phyloP scores from a whole-genome alignment of 163 green algal species.

The Coccomyxa subellipsoidea region DNA sequence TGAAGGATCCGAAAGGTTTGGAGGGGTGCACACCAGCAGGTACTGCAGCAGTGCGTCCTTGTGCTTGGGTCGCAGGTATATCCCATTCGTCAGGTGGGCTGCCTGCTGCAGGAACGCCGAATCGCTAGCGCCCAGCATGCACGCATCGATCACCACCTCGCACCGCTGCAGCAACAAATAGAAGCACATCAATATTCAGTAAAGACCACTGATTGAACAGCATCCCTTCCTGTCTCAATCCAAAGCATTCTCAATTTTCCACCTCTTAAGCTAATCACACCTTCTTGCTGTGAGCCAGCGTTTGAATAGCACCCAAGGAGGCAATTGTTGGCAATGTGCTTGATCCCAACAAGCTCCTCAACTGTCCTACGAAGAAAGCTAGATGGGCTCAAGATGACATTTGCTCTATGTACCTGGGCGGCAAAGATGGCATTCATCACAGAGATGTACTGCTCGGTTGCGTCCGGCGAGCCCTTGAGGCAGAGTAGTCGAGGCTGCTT shows the following conservation, averaged over 20 bases:
- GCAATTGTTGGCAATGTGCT: too few species aligned
- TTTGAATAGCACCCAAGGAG: too few species aligned
- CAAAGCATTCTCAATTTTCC: too few species aligned
- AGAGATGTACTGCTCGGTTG: slow-evolving; percentile 80
- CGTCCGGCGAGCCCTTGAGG: slow-evolving; percentile 58
- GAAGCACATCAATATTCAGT: too few species aligned
- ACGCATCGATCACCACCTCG: slow-evolving; percentile 70
- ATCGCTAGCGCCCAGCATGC: slow-evolving; percentile 55
- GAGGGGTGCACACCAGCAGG: slow-evolving; percentile 42
- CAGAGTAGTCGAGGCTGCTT: slow-evolving; percentile 56
- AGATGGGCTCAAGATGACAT: too few species aligned
- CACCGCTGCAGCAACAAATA: slow-evolving; percentile 53
- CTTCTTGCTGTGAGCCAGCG: too few species aligned
- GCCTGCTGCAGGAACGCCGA: slow-evolving; percentile 81
- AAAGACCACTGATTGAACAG: too few species aligned
- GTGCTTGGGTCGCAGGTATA: slow-evolving; percentile 60
- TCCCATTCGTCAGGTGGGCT: slow-evolving; percentile 75
- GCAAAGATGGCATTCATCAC: slow-evolving; percentile 95
- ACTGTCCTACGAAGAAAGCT: too few species aligned
- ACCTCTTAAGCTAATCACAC: too few species aligned
- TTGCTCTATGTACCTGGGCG: slow-evolving; percentile 66
- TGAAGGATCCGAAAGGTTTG: too few species aligned
- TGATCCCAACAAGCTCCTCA: too few species aligned
- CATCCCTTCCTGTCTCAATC: background rate
- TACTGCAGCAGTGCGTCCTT: slow-evolving; percentile 65